Evolutionary conservation across 106 monocot genomes (phyloP).

Genomic region (Platanthera zijinensis): DNA sequence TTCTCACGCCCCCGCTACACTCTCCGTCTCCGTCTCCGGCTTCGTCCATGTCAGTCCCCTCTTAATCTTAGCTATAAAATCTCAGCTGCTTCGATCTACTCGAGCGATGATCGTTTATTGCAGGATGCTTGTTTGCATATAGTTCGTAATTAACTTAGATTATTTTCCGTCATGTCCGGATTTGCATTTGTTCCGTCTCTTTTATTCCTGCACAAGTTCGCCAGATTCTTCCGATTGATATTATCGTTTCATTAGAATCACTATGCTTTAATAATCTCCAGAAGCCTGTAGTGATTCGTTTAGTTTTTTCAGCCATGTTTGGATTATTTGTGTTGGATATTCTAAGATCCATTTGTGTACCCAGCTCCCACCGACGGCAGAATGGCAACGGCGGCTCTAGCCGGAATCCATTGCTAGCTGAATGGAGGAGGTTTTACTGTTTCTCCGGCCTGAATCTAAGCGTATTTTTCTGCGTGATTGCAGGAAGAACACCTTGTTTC

Average conservation of each 20-base stretch:
- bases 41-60: slow-evolving; percentile 16
- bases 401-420: too few relatives aligned
- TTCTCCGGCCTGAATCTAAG: background rate
- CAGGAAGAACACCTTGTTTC: slow-evolving; percentile 63
- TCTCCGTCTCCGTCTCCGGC: slow-evolving; percentile 29
- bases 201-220: background rate
- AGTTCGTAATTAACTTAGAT: background rate
- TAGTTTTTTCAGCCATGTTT: background rate
- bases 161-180: background rate
- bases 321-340: background rate
- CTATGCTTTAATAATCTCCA: background rate
- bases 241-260: background rate
- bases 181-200: background rate
- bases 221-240: background rate
- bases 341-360: too few relatives aligned
- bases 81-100: too few relatives aligned
- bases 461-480: background rate
- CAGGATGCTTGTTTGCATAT: background rate
- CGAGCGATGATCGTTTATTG: background rate
- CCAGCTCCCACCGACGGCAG: too few relatives aligned
- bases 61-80: background rate
- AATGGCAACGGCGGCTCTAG: too few relatives aligned
- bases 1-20: slow-evolving; percentile 5
- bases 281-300: background rate
- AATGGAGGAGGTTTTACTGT: too few relatives aligned